Conservation (phyloP, 768 basidiomycete genomes). For the Kwoniella heveanensis region DNA sequence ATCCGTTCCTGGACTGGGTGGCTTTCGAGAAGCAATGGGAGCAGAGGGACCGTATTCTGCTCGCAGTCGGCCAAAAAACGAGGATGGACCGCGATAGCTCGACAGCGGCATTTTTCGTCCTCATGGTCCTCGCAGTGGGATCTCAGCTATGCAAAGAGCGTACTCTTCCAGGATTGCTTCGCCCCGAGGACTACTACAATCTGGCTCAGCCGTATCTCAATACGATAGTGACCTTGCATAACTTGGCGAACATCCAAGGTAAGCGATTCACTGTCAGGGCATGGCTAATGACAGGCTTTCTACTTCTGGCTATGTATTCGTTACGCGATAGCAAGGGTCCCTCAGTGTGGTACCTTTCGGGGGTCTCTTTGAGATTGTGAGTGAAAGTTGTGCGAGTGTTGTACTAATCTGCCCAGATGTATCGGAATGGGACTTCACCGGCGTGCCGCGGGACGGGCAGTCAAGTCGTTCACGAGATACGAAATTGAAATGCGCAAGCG, state of each 20-base stretch:
- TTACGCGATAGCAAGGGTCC: conserved; percentile 28
- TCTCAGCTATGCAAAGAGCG: conserved; percentile 16
- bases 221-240: conserved; percentile 28
- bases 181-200: conserved; percentile 22
- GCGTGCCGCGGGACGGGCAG: conserved; percentile 2
- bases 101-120: conserved; percentile 28
- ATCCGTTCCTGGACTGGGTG: conserved; percentile 35
- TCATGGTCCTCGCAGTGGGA: conserved; percentile 29
- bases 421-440: conserved; percentile 28
- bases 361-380: conserved; percentile 25
- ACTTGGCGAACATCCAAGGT: conserved; percentile 35
- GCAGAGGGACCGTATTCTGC: conserved; percentile 12
- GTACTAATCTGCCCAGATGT: conserved; percentile 6
- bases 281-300: conserved; percentile 14
- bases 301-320: conserved; percentile 29
- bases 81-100: conserved; percentile 12
- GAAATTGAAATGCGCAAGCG: conserved; percentile 37
- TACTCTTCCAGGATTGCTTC: conserved; percentile 10
- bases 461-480: conserved; percentile 7
- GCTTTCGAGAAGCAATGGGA: conserved; percentile 29
- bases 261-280: background rate
- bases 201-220: conserved; percentile 24
- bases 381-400: background rate
- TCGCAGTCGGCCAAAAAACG: conserved; percentile 8
- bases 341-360: conserved; percentile 31